A percentile compares a stretch with the other conserved stretches of the same genome.
Evolutionary conservation across 306 rosid genomes (phyloP).

Genomic region (Fragaria iinumae): DNA sequence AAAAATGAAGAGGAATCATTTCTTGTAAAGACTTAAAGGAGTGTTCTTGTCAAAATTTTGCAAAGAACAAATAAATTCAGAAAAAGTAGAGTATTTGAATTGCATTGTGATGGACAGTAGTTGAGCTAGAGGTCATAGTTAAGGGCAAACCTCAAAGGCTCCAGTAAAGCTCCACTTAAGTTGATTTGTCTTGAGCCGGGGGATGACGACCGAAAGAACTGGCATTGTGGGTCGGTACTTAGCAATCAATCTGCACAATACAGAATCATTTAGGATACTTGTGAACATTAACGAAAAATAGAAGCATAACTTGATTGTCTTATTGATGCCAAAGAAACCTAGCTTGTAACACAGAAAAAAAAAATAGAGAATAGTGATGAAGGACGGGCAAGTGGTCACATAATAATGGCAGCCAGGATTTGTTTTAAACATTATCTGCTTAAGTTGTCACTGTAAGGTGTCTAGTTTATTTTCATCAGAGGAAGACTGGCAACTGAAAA

Average conservation of each 20-base stretch:
- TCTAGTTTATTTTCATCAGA: not conserved
- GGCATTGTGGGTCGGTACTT: conserved; percentile 97
- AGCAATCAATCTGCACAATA: conserved; percentile 73
- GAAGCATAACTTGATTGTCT: conserved; percentile 13
- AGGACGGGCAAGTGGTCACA: not conserved
- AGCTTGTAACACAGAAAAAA: not conserved
- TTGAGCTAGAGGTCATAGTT: conserved; percentile 13
- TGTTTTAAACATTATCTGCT: not conserved
- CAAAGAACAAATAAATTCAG: not conserved
- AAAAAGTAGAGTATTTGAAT: not conserved
- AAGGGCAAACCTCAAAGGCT: conserved; percentile 78
- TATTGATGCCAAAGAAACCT: not conserved
- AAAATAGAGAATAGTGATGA: not conserved
- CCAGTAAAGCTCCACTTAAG: conserved; percentile 92
- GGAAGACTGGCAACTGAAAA: not conserved
- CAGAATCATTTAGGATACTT: conserved; percentile 13
- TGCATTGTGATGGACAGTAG: not conserved
- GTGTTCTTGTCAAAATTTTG: not conserved
- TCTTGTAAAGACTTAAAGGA: not conserved
- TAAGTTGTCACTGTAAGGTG: not conserved
- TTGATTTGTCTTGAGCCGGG: conserved; percentile 79
- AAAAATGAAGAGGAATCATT: not conserved
- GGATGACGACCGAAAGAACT: conserved; percentile 80
- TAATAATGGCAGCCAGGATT: not conserved
- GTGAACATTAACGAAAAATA: conserved; percentile 3